Base-by-base conservation (phyloP, 1,284 basidiomycete genomes). In the Hypsizygus ulmarius region DNA sequence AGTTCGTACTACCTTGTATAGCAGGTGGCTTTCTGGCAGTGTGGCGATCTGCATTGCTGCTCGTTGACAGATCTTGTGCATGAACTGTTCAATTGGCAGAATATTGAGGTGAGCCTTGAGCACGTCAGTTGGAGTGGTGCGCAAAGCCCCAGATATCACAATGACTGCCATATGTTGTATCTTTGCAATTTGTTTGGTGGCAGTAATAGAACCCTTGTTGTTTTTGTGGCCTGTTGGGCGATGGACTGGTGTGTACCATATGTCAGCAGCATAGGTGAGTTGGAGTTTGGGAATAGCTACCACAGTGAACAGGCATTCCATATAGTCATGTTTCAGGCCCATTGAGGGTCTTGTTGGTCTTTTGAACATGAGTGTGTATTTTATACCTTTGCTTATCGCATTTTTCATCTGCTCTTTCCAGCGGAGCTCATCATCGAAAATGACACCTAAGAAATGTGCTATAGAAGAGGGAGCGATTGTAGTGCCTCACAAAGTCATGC, bases 211-310 rank as follows among this genome's bases (percentile, higher is more conserved):
- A 1, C 46, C 50, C 5, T 15, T 32, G 8, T 29, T 27, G 27
- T 34, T 41, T 3, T 39, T 41, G 25, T 36, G 15, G 34, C 16
- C 34, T 1, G 16, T 3, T 19, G 38, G 6, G 3, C 28, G 5
- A 19, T 21, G 11, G 2, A 38, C 6, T 30, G 47, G 47, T 7
- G 54, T 52, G 48, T 51, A 53, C 48, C 41, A 73, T 1, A 72
- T 42, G 37, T 71, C 68, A 1, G 61, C 64, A 1, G 64, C 69
- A 40, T 73, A 72, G 0, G 66, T 48, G 55, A 71, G 61, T 11
- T 55, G 47, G 55, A 71, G 61, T 11, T 55, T 58, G 0, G 65
- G 65, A 6, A 71, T 39, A 0, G 58, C 64, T 0, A 67, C 56
- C 0, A 62, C 43, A 1, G 56, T 43, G 52, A 70, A 73, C 0